A percentile compares a stretch with the other conserved stretches of the same genome.
These are phyloP conservation scores for Rhizopus stolonifer DNA, from an alignment of 371 early-diverging fungal species.

Conservation along the genomic window DNA sequence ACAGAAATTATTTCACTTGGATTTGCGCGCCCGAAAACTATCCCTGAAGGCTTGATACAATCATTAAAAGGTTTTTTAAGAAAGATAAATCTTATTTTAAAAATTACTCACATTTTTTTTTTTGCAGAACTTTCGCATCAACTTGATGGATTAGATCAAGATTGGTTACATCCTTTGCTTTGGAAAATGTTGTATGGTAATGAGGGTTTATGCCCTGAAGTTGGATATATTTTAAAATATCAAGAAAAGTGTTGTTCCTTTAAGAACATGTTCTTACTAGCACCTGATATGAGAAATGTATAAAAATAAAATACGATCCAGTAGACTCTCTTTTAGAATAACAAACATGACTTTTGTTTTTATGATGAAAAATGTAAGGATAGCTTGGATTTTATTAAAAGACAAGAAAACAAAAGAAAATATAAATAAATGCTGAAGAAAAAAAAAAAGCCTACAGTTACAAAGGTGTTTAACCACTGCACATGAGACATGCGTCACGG, in stretches of 20 bases:
- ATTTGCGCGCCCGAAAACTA: neutral
- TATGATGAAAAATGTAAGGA: too few relatives aligned
- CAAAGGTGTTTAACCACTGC: constrained; percentile 68
- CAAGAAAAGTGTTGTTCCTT: constrained; percentile 4
- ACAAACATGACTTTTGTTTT: too few relatives aligned
- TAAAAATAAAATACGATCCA: constrained; percentile 1
- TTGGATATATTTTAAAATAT: constrained; percentile 12
- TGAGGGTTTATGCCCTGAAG: constrained; percentile 24
- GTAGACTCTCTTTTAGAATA: neutral
- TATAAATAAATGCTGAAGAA: neutral
- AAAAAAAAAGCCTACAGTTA: neutral
- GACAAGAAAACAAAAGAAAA: neutral
- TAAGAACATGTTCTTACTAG: constrained; percentile 24
- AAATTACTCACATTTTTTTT: neutral
- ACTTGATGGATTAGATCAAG: constrained; percentile 12
- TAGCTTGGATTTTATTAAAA: neutral
- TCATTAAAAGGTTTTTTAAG: constrained; percentile 12
- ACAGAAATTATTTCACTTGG: constrained; percentile 6
- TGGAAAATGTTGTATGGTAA: constrained; percentile 30
- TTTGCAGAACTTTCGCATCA: constrained; percentile 22
- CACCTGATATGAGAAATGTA: constrained; percentile 17
- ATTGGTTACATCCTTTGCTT: constrained; percentile 35
- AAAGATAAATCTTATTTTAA: neutral
- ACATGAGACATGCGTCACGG: constrained; percentile 89
- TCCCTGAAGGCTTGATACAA: neutral